phyloP scores from a whole-genome alignment of 2,329 filamentous ascomycete species.

The Albifimbria verrucaria region DNA sequence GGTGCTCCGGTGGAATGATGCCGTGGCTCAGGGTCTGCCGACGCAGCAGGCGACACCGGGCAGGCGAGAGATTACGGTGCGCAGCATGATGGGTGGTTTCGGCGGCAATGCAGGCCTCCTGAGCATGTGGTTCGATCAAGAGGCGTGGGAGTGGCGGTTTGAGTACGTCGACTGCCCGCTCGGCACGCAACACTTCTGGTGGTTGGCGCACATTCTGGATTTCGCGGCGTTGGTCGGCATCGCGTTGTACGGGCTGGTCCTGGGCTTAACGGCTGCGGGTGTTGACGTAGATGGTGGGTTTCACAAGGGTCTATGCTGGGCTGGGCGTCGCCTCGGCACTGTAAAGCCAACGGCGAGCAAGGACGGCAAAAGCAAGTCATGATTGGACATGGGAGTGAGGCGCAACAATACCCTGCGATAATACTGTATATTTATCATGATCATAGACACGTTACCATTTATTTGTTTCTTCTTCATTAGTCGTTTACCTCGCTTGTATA shows the following conservation, averaged over 20 bases:
- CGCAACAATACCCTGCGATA: neutral
- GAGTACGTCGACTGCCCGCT: slow-evolving; percentile 76
- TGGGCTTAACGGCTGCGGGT: slow-evolving; percentile 23
- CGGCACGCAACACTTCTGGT: slow-evolving; percentile 91
- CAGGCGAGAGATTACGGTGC: slow-evolving; percentile 84
- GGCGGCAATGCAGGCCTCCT: slow-evolving; percentile 88
- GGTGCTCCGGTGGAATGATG: slow-evolving; percentile 44
- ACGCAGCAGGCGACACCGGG: slow-evolving; percentile 48
- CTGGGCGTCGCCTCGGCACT: slow-evolving; percentile 8
- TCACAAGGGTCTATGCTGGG: slow-evolving; percentile 13
- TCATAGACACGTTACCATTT: neutral
- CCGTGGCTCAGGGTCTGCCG: slow-evolving; percentile 36
- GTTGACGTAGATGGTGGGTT: slow-evolving; percentile 31
- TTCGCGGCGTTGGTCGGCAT: slow-evolving; percentile 39
- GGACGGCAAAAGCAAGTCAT: slow-evolving; percentile 14
- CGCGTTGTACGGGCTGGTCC: slow-evolving; percentile 20
- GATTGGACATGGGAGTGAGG: slow-evolving; percentile 13
- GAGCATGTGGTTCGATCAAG: slow-evolving; percentile 82
- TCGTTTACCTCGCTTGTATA: neutral
- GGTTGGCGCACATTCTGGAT: slow-evolving; percentile 78
- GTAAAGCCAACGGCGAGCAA: neutral
- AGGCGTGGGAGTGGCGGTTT: slow-evolving; percentile 71
- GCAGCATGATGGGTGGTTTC: slow-evolving; percentile 98
- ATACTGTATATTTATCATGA: neutral
- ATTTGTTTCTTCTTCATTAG: neutral